Conservation (phyloP, 2,329 filamentous ascomycete species). For the Stemphylium lycopersici region DNA sequence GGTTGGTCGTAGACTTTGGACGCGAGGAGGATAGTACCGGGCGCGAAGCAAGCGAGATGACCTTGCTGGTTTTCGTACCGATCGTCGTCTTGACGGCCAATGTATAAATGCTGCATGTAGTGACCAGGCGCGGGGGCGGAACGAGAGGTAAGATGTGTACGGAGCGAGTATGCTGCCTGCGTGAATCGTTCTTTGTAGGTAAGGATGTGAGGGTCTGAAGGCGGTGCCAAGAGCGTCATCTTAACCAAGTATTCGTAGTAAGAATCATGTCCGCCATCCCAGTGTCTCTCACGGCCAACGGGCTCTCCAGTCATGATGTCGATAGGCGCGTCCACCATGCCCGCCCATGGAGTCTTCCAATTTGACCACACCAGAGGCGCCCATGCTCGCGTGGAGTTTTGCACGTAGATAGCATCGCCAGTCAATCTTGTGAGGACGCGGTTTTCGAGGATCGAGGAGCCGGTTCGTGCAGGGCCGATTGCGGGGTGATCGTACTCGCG, state of each 20-base stretch:
- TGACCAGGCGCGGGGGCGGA: slow-evolving; percentile 43
- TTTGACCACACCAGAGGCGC: slow-evolving; percentile 54
- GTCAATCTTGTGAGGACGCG: slow-evolving; percentile 51
- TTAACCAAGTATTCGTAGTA: slow-evolving; percentile 54
- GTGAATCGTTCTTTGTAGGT: slow-evolving; percentile 45
- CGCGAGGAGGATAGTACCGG: slow-evolving; percentile 50
- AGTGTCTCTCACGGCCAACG: slow-evolving; percentile 48
- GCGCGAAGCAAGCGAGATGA: slow-evolving; percentile 51
- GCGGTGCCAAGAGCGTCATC: slow-evolving; percentile 47
- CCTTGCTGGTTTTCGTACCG: slow-evolving; percentile 48
- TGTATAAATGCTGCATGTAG: slow-evolving; percentile 49
- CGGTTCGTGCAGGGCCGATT: slow-evolving; percentile 51
- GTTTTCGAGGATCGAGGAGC: slow-evolving; percentile 55
- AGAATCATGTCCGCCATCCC: slow-evolving; percentile 54
- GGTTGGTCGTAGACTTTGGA: slow-evolving; percentile 40
- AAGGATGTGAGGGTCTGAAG: slow-evolving; percentile 41
- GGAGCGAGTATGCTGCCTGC: slow-evolving; percentile 45
- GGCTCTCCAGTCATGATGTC: slow-evolving; percentile 53
- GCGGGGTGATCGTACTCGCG: slow-evolving; percentile 44
- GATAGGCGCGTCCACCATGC: slow-evolving; percentile 51
- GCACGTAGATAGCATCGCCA: slow-evolving; percentile 48
- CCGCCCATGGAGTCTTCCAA: slow-evolving; percentile 48
- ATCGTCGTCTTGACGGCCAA: slow-evolving; percentile 42
- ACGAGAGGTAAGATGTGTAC: slow-evolving; percentile 44
- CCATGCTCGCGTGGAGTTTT: slow-evolving; percentile 53